Base-by-base conservation (phyloP, 805 yeast species). In the Candida corydali region DNA sequence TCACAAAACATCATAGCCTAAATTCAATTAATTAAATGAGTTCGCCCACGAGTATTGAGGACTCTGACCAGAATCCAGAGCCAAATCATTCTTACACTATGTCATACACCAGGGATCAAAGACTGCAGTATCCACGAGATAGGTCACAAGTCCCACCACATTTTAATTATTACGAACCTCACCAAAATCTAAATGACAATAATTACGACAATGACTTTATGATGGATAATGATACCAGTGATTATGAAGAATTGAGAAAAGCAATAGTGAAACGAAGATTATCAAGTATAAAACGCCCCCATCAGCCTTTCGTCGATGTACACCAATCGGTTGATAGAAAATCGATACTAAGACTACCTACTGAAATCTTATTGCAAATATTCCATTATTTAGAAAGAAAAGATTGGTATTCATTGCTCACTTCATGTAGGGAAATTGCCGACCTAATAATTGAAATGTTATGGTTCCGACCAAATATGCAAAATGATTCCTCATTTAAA, bases 381-480 rank as follows among this genome's bases (percentile, higher is more conserved):
- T 78, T 84, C 41, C 80, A 85, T 36, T 72, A 80, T 42, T 61
- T 83, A 35, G 77, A 71, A 32, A 70, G 82, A 28, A 76, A 73
- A 45, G 88, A 82, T 48, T 62, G 80, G 41, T 78, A 76, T 18
- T 67, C 77, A 10, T 59, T 82, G 16, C 63, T 86, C 43, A 69
- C 86, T 1, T 89, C 86, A 6, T 88, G 95, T 59, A 79, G 77
- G 49, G 74, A 79, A 42, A 88, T 95, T 83, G 84, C 88, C 8
- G 75, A 78, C 46, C 66, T 85, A 28, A 78, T 85, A 10, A 78
- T 87, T 8, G 95, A 86, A 50, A 69, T 82, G 28, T 64, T 89
- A 20, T 89, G 96, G 94, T 85, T 86, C 54, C 75, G 98, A 41
- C 96, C 97, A 3, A 76, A 75, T 29, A 70, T 86, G 57, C 75